Percentiles rank a stretch among this genome's conserved stretches.
These are phyloP conservation scores for Oemleria cerasiformis DNA, from an alignment of 306 rosid genomes.

Conservation along the genomic window DNA sequence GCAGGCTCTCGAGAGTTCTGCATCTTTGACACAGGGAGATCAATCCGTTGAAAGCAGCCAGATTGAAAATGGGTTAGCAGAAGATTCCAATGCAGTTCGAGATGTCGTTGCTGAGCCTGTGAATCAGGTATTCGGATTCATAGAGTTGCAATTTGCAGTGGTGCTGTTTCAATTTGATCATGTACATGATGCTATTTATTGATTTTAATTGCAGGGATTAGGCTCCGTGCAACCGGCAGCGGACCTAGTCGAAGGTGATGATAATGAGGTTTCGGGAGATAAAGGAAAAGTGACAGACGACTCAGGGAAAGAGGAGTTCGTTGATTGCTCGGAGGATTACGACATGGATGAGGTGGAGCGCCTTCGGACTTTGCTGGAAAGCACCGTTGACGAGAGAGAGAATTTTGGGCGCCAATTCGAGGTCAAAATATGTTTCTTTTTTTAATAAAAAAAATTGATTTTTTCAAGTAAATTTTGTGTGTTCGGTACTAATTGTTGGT, in stretches of 20 bases:
- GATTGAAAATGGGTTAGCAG: constrained; percentile 21
- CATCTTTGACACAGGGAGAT: constrained; percentile 20
- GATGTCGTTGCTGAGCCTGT: constrained; percentile 15
- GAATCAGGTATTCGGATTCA: constrained; percentile 35
- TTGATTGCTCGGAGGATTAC: constrained; percentile 84
- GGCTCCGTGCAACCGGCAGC: neutral
- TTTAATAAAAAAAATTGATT: neutral
- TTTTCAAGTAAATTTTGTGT: constrained; percentile 1
- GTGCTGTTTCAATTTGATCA: neutral
- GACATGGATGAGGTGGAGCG: constrained; percentile 34
- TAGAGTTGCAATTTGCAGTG: constrained; percentile 2
- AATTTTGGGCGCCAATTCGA: constrained; percentile 29
- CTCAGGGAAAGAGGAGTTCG: constrained; percentile 76
- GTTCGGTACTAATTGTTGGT: neutral
- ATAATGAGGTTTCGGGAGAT: constrained; percentile 28
- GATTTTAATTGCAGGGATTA: constrained; percentile 16
- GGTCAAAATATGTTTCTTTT: constrained; percentile 32
- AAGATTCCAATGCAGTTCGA: constrained; percentile 2
- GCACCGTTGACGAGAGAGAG: constrained; percentile 45
- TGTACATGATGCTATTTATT: neutral
- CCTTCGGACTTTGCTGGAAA: constrained; percentile 31
- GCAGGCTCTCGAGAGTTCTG: constrained; percentile 23
- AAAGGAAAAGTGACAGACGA: constrained; percentile 52
- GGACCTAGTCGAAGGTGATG: constrained; percentile 12
- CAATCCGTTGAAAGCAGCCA: constrained; percentile 21